Base-by-base conservation (phyloP, 768 basidiomycete species). In the Russula ochroleuca region DNA sequence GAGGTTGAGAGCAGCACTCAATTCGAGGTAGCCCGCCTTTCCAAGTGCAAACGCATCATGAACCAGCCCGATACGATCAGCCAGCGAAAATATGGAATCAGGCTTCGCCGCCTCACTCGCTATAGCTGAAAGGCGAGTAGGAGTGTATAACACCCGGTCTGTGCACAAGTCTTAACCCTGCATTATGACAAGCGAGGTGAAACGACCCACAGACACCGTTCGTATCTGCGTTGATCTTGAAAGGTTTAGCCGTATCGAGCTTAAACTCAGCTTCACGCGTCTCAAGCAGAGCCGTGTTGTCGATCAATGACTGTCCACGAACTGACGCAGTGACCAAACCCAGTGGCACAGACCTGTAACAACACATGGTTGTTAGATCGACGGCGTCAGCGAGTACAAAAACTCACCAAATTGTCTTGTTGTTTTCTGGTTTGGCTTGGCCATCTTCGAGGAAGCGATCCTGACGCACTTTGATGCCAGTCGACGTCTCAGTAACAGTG, bases 371-470 rank as follows among this genome's bases (percentile, higher is more conserved):
- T 10, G n/a, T 14, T 49, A 57, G 41, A 31, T 19, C 9, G 31
- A 47, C n/a, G 8, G 57, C 28, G 63, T 37, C 11, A 55, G 17
- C 21, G n/a, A 50, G 59, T 5, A 47, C 45, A 28, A 21, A 59
- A 31, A 5, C 38, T 48, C 31, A 88, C 95, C 95, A 98, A 63
- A 92, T 80, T 2, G 91, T 95, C 73, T 92, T 78, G 69, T 97
- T 93, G 63, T 97, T 91, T 72, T 91, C 84, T 11, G 84, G 83
- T 69, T 86, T 84, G 10, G 85, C 85, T 65, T 81, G 82, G 0
- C 94, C 95, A 0, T 87, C 90, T 71, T 92, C 88, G 52, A 98
- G 78, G 82, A 97, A 98, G 21, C 97, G 82, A 72, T 97, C 91
- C 75, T 98, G 97, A 38, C 86, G 84, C 59, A 98, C 80, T 61